Conservation (phyloP, 1,139 yeast genomes). For the Groenewaldozyma sp. region DNA sequence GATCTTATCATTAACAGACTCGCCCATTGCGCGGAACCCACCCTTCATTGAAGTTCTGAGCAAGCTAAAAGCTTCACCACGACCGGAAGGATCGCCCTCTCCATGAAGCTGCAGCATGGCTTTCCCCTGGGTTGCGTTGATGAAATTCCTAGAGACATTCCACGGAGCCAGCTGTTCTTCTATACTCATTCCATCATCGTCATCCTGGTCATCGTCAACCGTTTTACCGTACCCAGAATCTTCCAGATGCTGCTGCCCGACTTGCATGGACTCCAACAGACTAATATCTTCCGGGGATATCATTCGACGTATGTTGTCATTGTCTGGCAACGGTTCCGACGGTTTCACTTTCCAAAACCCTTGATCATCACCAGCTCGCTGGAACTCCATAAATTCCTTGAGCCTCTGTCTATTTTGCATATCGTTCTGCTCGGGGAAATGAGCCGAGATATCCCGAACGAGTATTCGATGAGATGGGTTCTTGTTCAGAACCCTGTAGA, state of each 20-base stretch:
- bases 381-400: slow-evolving; percentile 97
- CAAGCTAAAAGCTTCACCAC: slow-evolving; percentile 85
- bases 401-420: slow-evolving; percentile 94
- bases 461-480: slow-evolving; percentile 66
- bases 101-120: slow-evolving; percentile 95
- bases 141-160: slow-evolving; percentile 84
- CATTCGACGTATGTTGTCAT: slow-evolving; percentile 74
- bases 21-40: slow-evolving; percentile 65
- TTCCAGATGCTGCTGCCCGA: slow-evolving; percentile 75
- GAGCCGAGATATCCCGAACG: slow-evolving; percentile 81
- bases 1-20: slow-evolving; percentile 34
- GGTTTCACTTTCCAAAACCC: slow-evolving; percentile 91
- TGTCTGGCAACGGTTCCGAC: slow-evolving; percentile 61
- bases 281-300: slow-evolving; percentile 89
- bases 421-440: slow-evolving; percentile 95
- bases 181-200: slow-evolving; percentile 41
- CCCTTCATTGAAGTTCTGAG: slow-evolving; percentile 91
- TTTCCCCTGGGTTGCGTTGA: slow-evolving; percentile 90
- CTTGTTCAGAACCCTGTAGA: slow-evolving; percentile 75
- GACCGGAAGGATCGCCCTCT: slow-evolving; percentile 94
- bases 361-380: slow-evolving; percentile 88
- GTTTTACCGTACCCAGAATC: slow-evolving; percentile 54
- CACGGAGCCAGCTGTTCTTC: slow-evolving; percentile 91
- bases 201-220: slow-evolving; percentile 35
- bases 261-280: slow-evolving; percentile 84